A percentile compares a stretch with the other conserved stretches of the same genome.
These are phyloP conservation scores for Pelargonium myrrhifolium DNA, from an alignment of 441 rosid genomes.

Conservation along the genomic window DNA sequence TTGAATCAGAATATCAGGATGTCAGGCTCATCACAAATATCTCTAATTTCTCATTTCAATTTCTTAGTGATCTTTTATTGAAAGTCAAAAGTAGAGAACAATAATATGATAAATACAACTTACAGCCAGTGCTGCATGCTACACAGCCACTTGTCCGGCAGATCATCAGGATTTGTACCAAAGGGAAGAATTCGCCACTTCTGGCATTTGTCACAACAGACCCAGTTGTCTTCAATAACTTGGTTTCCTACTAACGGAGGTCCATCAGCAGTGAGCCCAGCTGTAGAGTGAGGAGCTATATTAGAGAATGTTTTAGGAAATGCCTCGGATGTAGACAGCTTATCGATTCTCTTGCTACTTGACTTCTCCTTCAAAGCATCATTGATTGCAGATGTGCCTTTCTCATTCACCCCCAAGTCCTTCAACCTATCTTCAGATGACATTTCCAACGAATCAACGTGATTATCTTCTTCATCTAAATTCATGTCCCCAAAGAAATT, in stretches of 20 bases:
- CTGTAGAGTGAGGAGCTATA: constrained; percentile 29
- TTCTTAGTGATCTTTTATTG: constrained; percentile 10
- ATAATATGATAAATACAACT: constrained; percentile 32
- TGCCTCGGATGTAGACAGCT: constrained; percentile 25
- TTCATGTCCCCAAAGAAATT: constrained; percentile 69
- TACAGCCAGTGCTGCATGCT: constrained; percentile 97
- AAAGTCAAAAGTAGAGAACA: constrained; percentile 9
- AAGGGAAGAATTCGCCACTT: constrained; percentile 91
- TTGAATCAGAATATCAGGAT: neutral
- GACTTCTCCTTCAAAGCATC: constrained; percentile 37
- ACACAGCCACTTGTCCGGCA: constrained; percentile 95
- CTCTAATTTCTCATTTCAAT: neutral
- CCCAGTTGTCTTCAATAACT: constrained; percentile 77
- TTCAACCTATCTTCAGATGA: constrained; percentile 29
- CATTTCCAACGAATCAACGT: constrained; percentile 26
- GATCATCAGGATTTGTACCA: constrained; percentile 48
- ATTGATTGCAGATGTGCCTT: constrained; percentile 23
- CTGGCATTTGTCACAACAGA: constrained; percentile 46
- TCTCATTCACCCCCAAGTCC: constrained; percentile 36
- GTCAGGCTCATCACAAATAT: constrained; percentile 5
- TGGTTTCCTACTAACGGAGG: constrained; percentile 39
- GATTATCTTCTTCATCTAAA: constrained; percentile 27
- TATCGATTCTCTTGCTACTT: constrained; percentile 30
- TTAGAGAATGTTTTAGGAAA: constrained; percentile 22
- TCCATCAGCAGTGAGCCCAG: constrained; percentile 36